Conservation (phyloP, 2,329 filamentous ascomycete species). For the Colletotrichum sansevieriae region DNA sequence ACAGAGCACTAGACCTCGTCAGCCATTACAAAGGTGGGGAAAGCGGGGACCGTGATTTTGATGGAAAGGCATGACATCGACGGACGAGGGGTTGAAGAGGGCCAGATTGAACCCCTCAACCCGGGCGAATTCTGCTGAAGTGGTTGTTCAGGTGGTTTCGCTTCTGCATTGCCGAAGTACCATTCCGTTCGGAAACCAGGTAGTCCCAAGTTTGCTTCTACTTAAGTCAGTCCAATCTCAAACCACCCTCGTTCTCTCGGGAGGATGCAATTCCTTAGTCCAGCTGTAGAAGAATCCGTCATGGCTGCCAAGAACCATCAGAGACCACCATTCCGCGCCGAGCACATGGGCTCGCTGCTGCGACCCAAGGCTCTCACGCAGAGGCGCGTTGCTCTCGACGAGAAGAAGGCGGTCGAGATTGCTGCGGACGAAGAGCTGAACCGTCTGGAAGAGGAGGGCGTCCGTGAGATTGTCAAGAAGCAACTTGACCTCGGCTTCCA, state of each 20-base stretch:
- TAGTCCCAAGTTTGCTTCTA: background rate
- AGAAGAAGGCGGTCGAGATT: conserved; percentile 45
- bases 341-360: conserved; percentile 81
- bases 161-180: conserved; percentile 5
- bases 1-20: conserved; percentile 41
- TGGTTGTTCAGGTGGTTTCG: background rate
- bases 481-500: conserved; percentile 77
- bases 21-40: conserved; percentile 53
- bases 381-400: conserved; percentile 49
- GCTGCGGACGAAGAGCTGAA: conserved; percentile 65
- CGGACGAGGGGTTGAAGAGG: background rate
- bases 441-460: conserved; percentile 74
- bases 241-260: background rate
- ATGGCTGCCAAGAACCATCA: conserved; percentile 38
- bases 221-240: background rate
- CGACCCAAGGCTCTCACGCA: conserved; percentile 66
- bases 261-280: conserved; percentile 13
- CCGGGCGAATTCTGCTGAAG: background rate
- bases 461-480: conserved; percentile 75
- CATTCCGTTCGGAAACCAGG: conserved; percentile 14
- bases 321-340: conserved; percentile 75
- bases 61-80: conserved; percentile 36
- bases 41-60: conserved; percentile 42
- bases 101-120: background rate
- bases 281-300: conserved; percentile 4